These are phyloP conservation scores for Ceratocystis eucalypticola DNA, from an alignment of 2,329 filamentous ascomycete genomes.

Conservation along the genomic window DNA sequence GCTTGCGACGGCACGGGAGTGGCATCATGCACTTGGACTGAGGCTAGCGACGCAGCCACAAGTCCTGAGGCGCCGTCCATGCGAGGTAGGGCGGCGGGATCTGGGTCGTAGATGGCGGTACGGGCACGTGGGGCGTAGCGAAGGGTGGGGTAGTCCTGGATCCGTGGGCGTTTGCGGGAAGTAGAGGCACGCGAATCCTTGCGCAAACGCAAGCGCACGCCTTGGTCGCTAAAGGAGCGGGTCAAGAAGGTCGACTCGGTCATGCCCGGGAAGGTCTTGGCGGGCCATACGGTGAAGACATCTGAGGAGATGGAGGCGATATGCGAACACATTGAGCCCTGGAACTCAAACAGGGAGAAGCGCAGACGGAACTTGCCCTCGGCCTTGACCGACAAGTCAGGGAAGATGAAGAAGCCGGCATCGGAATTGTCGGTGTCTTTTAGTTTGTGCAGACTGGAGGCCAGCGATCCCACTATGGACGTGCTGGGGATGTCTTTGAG, in stretches of 20 bases:
- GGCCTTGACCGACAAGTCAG: conserved; percentile 66
- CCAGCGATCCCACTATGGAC: conserved; percentile 55
- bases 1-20: background rate
- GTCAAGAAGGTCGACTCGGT: conserved; percentile 70
- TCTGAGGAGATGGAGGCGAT: conserved; percentile 39
- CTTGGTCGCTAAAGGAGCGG: conserved; percentile 73
- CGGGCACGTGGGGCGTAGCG: conserved; percentile 15
- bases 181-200: conserved; percentile 59
- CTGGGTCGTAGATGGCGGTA: conserved; percentile 19
- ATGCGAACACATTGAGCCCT: conserved; percentile 25
- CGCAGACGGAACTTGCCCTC: conserved; percentile 59
- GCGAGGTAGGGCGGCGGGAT: conserved; percentile 12
- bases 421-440: conserved; percentile 68
- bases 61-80: conserved; percentile 13
- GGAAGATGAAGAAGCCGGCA: conserved; percentile 82
- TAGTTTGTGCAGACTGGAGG: conserved; percentile 68
- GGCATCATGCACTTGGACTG: background rate
- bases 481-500: conserved; percentile 29
- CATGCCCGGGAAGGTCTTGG: conserved; percentile 67
- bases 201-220: conserved; percentile 65
- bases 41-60: background rate
- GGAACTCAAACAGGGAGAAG: conserved; percentile 59
- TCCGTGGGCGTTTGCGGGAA: conserved; percentile 32
- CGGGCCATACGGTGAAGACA: conserved; percentile 50
- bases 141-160: conserved; percentile 18